Conservation (phyloP, 1,284 basidiomycete species). For the Naganishia liquefaciens region DNA sequence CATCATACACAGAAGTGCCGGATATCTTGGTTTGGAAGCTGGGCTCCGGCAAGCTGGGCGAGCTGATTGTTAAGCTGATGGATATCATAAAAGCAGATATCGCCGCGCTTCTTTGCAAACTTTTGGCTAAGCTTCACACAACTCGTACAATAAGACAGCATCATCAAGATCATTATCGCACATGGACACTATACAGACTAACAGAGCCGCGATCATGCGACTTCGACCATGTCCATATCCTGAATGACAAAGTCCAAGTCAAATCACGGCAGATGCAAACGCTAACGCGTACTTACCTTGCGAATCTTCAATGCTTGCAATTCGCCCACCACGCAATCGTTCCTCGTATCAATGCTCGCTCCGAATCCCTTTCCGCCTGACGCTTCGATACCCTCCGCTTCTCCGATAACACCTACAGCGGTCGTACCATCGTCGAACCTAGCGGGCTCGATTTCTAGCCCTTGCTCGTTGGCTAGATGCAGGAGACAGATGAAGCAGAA, state of each 20-base stretch:
- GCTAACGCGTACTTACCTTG: slow-evolving; percentile 44
- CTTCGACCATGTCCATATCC: neutral
- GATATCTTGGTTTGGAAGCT: too few species aligned
- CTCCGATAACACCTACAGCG: slow-evolving; percentile 46
- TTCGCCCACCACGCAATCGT: slow-evolving; percentile 50
- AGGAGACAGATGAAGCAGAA: slow-evolving; percentile 99
- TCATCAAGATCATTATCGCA: too few species aligned
- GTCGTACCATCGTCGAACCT: slow-evolving; percentile 53
- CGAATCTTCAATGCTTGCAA: slow-evolving; percentile 51
- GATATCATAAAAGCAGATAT: too few species aligned
- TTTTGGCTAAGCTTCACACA: too few species aligned
- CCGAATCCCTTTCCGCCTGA: slow-evolving; percentile 30
- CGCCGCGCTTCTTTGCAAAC: too few species aligned
- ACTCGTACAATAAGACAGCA: too few species aligned
- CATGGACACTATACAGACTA: too few species aligned
- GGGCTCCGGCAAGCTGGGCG: too few species aligned
- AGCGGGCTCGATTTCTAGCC: slow-evolving; percentile 70
- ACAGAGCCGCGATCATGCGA: neutral
- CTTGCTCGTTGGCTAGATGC: slow-evolving; percentile 93
- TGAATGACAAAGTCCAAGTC: neutral
- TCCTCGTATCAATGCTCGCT: slow-evolving; percentile 40
- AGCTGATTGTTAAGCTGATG: too few species aligned
- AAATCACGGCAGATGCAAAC: neutral
- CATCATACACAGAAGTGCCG: too few species aligned
- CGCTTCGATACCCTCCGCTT: slow-evolving; percentile 40